Percentiles rank a stretch among this genome's conserved stretches.
These are phyloP conservation scores for Boletus pseudopeckii DNA, from an alignment of 768 basidiomycete species.

Conservation along the genomic window DNA sequence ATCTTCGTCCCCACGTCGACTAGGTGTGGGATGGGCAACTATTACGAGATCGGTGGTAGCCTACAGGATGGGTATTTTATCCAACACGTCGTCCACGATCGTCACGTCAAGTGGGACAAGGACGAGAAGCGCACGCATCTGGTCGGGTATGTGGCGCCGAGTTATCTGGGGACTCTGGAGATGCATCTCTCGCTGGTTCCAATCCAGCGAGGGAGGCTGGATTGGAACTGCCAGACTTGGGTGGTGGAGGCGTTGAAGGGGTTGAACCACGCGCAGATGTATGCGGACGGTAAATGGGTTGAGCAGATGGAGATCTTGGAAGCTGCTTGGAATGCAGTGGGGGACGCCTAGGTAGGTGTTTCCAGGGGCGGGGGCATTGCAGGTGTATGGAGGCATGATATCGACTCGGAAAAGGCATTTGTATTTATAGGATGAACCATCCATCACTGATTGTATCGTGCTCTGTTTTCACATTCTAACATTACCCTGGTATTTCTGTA, in stretches of 20 bases:
- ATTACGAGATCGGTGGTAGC: too few species aligned
- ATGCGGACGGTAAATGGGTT: slow-evolving; percentile 5
- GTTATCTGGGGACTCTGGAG: slow-evolving; percentile 2
- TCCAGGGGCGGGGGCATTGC: too few species aligned
- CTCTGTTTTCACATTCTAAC: too few species aligned
- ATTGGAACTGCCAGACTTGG: slow-evolving; percentile 23
- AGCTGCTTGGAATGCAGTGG: slow-evolving; percentile 15
- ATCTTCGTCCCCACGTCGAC: slow-evolving; percentile 22
- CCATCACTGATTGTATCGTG: too few species aligned
- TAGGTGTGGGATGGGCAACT: slow-evolving; percentile 17
- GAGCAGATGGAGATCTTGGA: slow-evolving; percentile 17
- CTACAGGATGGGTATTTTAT: too few species aligned
- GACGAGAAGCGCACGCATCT: slow-evolving; percentile 14
- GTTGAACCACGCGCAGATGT: too few species aligned
- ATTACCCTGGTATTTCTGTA: too few species aligned
- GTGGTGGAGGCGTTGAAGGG: too few species aligned
- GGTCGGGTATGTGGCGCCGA: slow-evolving; percentile 9
- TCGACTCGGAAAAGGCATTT: background rate
- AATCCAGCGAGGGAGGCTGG: slow-evolving; percentile 5
- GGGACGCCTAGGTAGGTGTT: slow-evolving; percentile 7
- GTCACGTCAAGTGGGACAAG: slow-evolving; percentile 11
- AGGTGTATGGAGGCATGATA: background rate
- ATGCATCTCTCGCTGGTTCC: too few species aligned
- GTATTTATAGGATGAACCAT: background rate
- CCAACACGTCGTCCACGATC: slow-evolving; percentile 15